Evolutionary conservation across 2,329 filamentous ascomycete genomes (phyloP).

Genomic region (Chalaropsis thielavioides): DNA sequence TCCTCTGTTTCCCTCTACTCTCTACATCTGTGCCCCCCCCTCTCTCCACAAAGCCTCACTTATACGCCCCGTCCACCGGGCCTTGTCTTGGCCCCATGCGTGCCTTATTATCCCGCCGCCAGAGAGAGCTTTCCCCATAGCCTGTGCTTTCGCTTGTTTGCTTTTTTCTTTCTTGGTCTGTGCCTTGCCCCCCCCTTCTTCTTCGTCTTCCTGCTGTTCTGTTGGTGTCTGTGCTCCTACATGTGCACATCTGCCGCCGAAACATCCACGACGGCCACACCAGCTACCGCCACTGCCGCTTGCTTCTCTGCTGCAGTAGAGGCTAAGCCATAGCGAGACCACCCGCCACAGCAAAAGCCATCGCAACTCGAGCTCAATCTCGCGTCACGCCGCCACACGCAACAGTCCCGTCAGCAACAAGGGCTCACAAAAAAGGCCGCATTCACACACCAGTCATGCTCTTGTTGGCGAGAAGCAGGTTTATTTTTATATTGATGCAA

Average conservation of each 20-base stretch:
- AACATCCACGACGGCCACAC: too few relatives aligned
- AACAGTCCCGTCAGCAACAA: too few relatives aligned
- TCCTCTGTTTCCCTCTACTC: not conserved
- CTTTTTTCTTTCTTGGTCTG: not conserved
- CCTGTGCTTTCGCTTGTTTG: too few relatives aligned
- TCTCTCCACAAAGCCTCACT: not conserved
- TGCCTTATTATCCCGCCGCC: not conserved
- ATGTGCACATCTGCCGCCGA: not conserved
- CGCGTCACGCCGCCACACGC: too few relatives aligned
- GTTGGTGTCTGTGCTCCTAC: not conserved
- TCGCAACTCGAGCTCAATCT: too few relatives aligned
- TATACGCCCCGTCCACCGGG: not conserved
- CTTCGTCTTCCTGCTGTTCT: not conserved
- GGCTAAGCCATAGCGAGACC: too few relatives aligned
- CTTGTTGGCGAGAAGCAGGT: not conserved
- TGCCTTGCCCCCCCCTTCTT: not conserved
- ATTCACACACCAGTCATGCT: too few relatives aligned
- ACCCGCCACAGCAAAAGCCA: too few relatives aligned
- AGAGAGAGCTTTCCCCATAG: slow-evolving; percentile 1
- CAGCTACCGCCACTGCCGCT: too few relatives aligned
- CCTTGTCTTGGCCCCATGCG: not conserved
- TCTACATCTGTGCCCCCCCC: not conserved
- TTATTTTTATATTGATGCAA: not conserved
- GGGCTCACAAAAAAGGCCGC: too few relatives aligned
- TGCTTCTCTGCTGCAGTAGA: too few relatives aligned